These are phyloP conservation scores for Pleurotus ostreatus DNA, from an alignment of 768 basidiomycete species.

Conservation along the genomic window DNA sequence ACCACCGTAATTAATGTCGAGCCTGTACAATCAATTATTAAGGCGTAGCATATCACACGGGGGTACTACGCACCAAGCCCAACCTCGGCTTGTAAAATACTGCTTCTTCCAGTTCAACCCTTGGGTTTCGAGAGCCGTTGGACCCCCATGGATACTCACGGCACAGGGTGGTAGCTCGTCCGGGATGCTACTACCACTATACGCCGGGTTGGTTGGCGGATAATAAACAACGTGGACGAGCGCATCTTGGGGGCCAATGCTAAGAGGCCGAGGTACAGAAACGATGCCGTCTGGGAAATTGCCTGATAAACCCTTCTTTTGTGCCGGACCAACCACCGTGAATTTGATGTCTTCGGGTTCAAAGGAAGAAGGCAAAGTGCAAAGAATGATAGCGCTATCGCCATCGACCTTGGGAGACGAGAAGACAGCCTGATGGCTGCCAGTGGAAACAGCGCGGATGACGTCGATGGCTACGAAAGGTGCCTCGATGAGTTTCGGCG, in stretches of 20 bases:
- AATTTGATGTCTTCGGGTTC: constrained; percentile 15
- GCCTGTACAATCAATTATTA: constrained; percentile 20
- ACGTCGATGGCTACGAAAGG: constrained; percentile 39
- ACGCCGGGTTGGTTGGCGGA: constrained; percentile 61
- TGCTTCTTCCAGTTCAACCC: constrained; percentile 51
- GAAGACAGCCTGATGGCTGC: constrained; percentile 34
- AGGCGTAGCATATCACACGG: neutral
- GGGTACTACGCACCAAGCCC: constrained; percentile 50
- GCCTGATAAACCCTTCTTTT: constrained; percentile 7
- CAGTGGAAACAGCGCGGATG: constrained; percentile 29
- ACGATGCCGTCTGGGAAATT: constrained; percentile 30
- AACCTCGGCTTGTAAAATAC: constrained; percentile 69
- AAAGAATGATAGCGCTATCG: constrained; percentile 31
- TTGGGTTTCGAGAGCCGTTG: constrained; percentile 46
- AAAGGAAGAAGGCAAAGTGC: constrained; percentile 21
- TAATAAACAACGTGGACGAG: constrained; percentile 64
- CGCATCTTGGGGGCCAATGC: constrained; percentile 33
- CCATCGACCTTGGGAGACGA: constrained; percentile 38
- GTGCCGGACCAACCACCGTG: constrained; percentile 2
- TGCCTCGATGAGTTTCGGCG: constrained; percentile 29
- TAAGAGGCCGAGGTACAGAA: constrained; percentile 44
- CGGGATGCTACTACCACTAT: constrained; percentile 37
- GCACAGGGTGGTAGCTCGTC: constrained; percentile 68
- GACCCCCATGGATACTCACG: constrained; percentile 68
- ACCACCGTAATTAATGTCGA: constrained; percentile 77